Percentiles rank a stretch among this genome's conserved stretches.
Evolutionary conservation across 164 flowering plant species (phyloP).

Genomic region (Umbilicus rupestris): DNA sequence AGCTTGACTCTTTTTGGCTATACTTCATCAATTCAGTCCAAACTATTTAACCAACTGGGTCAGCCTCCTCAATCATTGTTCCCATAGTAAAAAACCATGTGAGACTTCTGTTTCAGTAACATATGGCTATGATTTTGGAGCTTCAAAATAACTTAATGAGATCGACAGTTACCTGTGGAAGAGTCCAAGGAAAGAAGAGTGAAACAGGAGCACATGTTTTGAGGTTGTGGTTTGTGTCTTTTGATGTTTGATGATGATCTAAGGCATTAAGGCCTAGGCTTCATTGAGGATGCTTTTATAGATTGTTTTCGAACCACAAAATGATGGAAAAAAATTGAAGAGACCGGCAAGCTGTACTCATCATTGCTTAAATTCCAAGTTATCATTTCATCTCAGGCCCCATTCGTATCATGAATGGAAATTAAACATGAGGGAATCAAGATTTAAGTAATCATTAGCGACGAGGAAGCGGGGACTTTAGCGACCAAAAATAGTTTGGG

Average conservation of each 20-base stretch:
- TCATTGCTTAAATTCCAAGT: no score
- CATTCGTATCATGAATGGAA: no score
- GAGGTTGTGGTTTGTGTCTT: not conserved
- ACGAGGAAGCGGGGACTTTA: no score
- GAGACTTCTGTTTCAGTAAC: no score
- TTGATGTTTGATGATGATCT: not conserved
- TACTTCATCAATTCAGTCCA: not conserved
- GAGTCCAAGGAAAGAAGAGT: not conserved
- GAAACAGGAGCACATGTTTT: conserved; percentile 7
- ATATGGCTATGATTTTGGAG: no score
- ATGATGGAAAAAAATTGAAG: not conserved
- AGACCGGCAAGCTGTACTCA: no score
- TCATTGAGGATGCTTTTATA: not conserved
- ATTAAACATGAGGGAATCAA: no score
- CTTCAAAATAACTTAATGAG: no score
- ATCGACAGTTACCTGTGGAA: no score
- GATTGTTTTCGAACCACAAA: not conserved
- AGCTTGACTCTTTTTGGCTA: not conserved
- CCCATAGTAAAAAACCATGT: not conserved
- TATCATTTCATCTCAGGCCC: no score
- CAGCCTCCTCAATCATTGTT: not conserved
- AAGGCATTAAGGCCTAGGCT: not conserved
- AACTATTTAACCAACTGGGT: not conserved
- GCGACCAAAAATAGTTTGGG: no score
- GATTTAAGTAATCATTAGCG: no score